Evolutionary conservation across 2,329 filamentous ascomycete species (phyloP).

Genomic region (Ceratocystis destructans): DNA sequence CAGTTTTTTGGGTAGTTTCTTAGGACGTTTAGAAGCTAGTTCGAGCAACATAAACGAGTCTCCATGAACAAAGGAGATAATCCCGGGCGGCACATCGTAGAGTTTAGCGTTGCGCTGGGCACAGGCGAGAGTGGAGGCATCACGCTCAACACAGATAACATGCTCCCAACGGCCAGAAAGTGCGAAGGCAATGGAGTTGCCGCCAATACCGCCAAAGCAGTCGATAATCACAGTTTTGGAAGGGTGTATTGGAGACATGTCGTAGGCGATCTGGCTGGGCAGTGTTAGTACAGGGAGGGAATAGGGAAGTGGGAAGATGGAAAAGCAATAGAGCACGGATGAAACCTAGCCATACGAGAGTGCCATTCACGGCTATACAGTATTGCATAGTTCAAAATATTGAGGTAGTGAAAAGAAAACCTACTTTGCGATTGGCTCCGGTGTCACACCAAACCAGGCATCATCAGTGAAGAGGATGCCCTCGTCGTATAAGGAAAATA

Average conservation of each 20-base stretch:
- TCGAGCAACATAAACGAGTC: constrained; percentile 55
- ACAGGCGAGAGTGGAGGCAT: constrained; percentile 67
- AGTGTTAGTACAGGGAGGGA: constrained; percentile 20
- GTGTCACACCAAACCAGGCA: constrained; percentile 94
- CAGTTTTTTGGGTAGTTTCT: constrained; percentile 29
- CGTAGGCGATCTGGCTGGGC: constrained; percentile 55
- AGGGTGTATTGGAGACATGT: constrained; percentile 46
- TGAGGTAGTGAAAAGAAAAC: constrained; percentile 22
- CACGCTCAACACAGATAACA: constrained; percentile 79
- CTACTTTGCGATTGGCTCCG: constrained; percentile 77
- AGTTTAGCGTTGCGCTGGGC: constrained; percentile 83
- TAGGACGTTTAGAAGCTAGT: constrained; percentile 22
- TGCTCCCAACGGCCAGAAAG: constrained; percentile 63
- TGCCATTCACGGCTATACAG: too few relatives aligned
- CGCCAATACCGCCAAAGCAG: constrained; percentile 80
- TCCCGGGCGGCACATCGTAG: constrained; percentile 57
- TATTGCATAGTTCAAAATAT: too few relatives aligned
- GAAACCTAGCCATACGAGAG: too few relatives aligned
- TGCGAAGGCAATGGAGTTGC: constrained; percentile 91
- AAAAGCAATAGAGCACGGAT: background rate
- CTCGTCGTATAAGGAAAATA: constrained; percentile 78
- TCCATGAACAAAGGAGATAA: constrained; percentile 74
- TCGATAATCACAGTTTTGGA: constrained; percentile 61
- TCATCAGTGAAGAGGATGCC: constrained; percentile 84
- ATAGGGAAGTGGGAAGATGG: background rate